Conservation (phyloP, 1,284 basidiomycete genomes). For the Pseudozyma hubeiensis region DNA sequence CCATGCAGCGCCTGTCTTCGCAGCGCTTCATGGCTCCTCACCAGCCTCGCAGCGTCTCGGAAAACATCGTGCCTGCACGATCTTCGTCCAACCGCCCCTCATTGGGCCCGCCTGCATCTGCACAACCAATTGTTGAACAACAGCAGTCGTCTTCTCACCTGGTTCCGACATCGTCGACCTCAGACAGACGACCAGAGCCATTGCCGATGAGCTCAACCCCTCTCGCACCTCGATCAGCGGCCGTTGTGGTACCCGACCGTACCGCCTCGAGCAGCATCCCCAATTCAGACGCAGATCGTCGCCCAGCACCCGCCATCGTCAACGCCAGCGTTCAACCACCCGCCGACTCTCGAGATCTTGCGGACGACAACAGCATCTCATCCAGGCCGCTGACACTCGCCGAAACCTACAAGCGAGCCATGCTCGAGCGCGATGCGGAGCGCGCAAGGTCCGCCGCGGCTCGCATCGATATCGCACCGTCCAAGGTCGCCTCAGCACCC, state of each 20-base stretch:
- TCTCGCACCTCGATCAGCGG: background rate
- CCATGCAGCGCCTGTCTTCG: conserved; percentile 44
- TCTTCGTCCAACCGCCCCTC: conserved; percentile 7
- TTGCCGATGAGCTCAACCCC: background rate
- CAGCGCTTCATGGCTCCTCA: conserved; percentile 24
- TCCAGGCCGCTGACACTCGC: conserved; percentile 25
- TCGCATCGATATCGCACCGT: background rate
- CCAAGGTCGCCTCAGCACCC: background rate
- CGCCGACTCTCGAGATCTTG: background rate
- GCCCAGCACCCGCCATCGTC: background rate
- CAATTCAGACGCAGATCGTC: background rate
- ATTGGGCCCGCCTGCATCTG: background rate
- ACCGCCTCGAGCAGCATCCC: conserved; percentile 7
- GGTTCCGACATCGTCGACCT: background rate
- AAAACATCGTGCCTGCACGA: conserved; percentile 9
- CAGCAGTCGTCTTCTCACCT: background rate
- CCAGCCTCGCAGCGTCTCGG: conserved; percentile 20
- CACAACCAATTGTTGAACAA: background rate
- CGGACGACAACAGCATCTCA: conserved; percentile 9
- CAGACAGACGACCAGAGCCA: background rate
- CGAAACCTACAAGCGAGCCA: conserved; percentile 40
- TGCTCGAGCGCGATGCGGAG: conserved; percentile 35
- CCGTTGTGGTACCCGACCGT: conserved; percentile 20
- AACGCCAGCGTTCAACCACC: background rate
- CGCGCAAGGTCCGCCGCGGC: conserved; percentile 12